Conservation (phyloP, 140 eudicot genomes). For the Anethum foeniculum region DNA sequence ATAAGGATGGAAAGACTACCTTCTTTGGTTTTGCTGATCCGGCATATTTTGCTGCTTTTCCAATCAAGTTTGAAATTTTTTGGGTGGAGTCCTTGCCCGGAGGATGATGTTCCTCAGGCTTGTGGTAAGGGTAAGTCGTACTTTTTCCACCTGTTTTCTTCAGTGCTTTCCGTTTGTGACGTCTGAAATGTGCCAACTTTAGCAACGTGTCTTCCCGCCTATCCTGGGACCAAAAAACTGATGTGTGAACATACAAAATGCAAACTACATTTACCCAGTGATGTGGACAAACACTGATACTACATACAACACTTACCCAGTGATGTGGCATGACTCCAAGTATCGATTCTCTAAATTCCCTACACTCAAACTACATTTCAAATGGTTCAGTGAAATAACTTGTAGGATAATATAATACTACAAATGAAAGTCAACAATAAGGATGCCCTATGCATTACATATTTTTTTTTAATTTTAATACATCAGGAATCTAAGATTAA, state of each 20-base stretch:
- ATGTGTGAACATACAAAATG: slow-evolving; percentile 16
- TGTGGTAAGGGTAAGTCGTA: slow-evolving; percentile 65
- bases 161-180: slow-evolving; percentile 80
- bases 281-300: not conserved
- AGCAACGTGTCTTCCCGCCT: slow-evolving; percentile 87
- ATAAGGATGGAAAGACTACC: slow-evolving; percentile 30
- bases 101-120: slow-evolving; percentile 93
- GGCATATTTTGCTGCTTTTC: slow-evolving; percentile 81
- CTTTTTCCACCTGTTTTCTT: slow-evolving; percentile 75
- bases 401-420: not conserved
- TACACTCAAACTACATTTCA: slow-evolving; percentile 73
- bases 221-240: slow-evolving; percentile 42
- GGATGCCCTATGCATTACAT: not conserved
- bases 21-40: slow-evolving; percentile 76
- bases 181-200: slow-evolving; percentile 79
- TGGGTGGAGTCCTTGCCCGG: slow-evolving; percentile 83
- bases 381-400: slow-evolving; percentile 17
- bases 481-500: not conserved
- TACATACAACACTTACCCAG: slow-evolving; percentile 56
- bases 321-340: slow-evolving; percentile 94
- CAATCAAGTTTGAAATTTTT: slow-evolving; percentile 74
- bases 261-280: not conserved
- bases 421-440: not conserved
- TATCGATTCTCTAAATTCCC: slow-evolving; percentile 93
- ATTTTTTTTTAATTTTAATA: not conserved